phyloP scores from a whole-genome alignment of 2,329 filamentous ascomycete genomes.

The Fusarium buxicola region DNA sequence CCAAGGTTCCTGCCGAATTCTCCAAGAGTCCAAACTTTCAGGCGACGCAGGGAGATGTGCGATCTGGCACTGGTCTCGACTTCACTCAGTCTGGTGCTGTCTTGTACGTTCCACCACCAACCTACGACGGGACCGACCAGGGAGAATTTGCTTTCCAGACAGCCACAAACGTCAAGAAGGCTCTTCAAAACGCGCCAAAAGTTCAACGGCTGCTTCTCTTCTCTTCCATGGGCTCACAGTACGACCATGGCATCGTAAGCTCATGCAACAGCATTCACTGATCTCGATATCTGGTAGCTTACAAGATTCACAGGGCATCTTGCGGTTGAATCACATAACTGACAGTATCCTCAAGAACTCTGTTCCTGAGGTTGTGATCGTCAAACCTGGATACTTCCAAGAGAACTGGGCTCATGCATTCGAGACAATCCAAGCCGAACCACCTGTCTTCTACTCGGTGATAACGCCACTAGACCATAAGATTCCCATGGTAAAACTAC shows the following conservation, averaged over 20 bases:
- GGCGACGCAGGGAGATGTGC: slow-evolving; percentile 48
- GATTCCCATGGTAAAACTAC: slow-evolving; percentile 48
- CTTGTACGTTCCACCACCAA: slow-evolving; percentile 51
- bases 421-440: slow-evolving; percentile 36
- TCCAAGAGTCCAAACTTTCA: slow-evolving; percentile 44
- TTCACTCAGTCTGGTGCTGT: slow-evolving; percentile 48
- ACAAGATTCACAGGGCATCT: slow-evolving; percentile 40
- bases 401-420: slow-evolving; percentile 40
- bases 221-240: slow-evolving; percentile 48
- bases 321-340: slow-evolving; percentile 39
- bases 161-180: slow-evolving; percentile 33
- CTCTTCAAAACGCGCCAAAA: slow-evolving; percentile 24
- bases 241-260: slow-evolving; percentile 48
- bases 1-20: slow-evolving; percentile 48
- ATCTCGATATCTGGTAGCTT: background rate
- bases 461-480: slow-evolving; percentile 46
- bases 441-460: slow-evolving; percentile 43
- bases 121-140: slow-evolving; percentile 40
- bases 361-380: slow-evolving; percentile 35
- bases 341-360: slow-evolving; percentile 36
- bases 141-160: slow-evolving; percentile 41
- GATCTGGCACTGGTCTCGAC: slow-evolving; percentile 40
- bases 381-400: slow-evolving; percentile 39
- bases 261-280: background rate
- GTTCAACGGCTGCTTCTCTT: slow-evolving; percentile 42